Evolutionary conservation across 352 stramenopile species (phyloP), one percentile per base, ranked within the genome.

Genomic region (Globisporangium polare): DNA sequence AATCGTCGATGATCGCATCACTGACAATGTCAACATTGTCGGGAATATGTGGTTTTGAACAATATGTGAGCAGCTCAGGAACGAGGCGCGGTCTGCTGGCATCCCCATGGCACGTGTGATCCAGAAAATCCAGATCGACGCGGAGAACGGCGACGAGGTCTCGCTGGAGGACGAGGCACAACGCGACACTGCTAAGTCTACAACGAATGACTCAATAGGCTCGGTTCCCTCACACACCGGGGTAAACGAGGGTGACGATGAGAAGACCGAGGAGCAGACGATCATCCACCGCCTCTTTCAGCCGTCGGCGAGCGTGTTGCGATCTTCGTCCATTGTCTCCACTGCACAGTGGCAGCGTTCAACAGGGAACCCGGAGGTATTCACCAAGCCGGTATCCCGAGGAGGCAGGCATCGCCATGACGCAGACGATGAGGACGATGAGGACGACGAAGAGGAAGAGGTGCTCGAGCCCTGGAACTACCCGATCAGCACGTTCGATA

Each of bases 401-500:
- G 18, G 7, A 46, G 41, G 18, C n/a, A n/a, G n/a, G n/a, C n/a
- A n/a, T 10, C 41, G 22, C 24, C 2, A 17, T 29, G 39, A 0
- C 13, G 18, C 7, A 10, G 35, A 22, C 5, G 39, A 35, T 9
- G 45, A 45, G 9, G 26, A 15, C 7, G 6, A 52, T 39, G 55
- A n/a, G n/a, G n/a, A 60, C 7, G 46, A 29, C 18, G 53, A 62
- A 12, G 69, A 68, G 13, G 61, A 75, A 5, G 17, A 57, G 0
- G n/a, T n/a, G n/a, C 22, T 29, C 8, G 75, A 84, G 64, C 63
- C 70, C 13, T 90, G 81, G 81, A 90, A 82, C 53, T 83, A 84
- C 54, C 71, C 78, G 13, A 77, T 88, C 60, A 83, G 72, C 35
- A 87, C 78, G 15, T 88, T 90, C 20, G 81, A 89, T 51, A 60